These are phyloP conservation scores for Sugiyamaella xylanicola DNA, from an alignment of 1,139 yeast genomes.

Conservation along the genomic window DNA sequence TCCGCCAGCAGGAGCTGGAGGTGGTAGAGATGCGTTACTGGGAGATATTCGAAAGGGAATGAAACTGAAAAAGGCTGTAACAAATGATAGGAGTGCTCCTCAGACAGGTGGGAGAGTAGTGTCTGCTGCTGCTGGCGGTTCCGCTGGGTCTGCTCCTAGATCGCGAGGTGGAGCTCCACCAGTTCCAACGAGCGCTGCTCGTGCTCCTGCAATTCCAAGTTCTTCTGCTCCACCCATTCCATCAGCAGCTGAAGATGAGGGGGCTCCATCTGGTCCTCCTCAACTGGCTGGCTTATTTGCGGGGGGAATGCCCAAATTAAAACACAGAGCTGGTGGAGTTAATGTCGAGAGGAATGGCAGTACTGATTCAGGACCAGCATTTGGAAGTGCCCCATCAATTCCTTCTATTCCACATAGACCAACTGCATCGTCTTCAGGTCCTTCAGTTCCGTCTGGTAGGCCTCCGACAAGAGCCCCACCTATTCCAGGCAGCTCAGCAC, in stretches of 20 bases:
- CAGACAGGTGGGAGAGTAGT: slow-evolving; percentile 46
- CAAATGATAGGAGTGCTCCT: slow-evolving; percentile 70
- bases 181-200: slow-evolving; percentile 28
- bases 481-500: slow-evolving; percentile 31
- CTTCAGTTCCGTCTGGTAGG: slow-evolving; percentile 28
- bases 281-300: slow-evolving; percentile 80
- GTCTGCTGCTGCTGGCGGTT: slow-evolving; percentile 28
- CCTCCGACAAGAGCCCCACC: slow-evolving; percentile 22
- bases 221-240: slow-evolving; percentile 30
- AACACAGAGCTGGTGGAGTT: slow-evolving; percentile 55
- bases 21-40: slow-evolving; percentile 67
- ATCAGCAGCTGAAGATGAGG: slow-evolving; percentile 11
- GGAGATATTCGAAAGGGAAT: slow-evolving; percentile 86
- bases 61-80: slow-evolving; percentile 71
- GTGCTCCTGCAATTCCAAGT: slow-evolving; percentile 26
- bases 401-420: slow-evolving; percentile 23
- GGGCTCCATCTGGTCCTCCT: slow-evolving; percentile 46
- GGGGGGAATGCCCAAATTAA: slow-evolving; percentile 81
- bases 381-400: slow-evolving; percentile 23
- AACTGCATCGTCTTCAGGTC: slow-evolving; percentile 24
- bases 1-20: slow-evolving; percentile 32
- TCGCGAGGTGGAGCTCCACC: slow-evolving; percentile 43
- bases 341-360: slow-evolving; percentile 44
- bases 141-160: slow-evolving; percentile 35
- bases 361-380: slow-evolving; percentile 29